Base-by-base conservation (phyloP, 108 stramenopile genomes). In the Nannochloropsis oceanica region DNA sequence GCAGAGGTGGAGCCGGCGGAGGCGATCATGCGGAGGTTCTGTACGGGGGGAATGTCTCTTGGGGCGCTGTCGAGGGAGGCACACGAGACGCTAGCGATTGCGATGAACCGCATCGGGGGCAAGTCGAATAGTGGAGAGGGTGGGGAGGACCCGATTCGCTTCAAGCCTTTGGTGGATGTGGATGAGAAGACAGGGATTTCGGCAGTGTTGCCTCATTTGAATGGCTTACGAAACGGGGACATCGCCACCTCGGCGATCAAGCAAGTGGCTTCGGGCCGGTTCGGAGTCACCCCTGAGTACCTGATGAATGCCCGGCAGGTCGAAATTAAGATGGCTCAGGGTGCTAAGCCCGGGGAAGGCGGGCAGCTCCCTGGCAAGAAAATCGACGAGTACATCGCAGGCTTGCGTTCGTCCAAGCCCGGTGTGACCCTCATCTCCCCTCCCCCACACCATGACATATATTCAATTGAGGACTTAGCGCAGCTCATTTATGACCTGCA, bases 281-380 rank as follows among this genome's bases (percentile, higher is more conserved):
- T 90, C 83, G 89, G 87, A 18, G 89, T 90, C 44, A 90, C 89
- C 44, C 89, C 89, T 12, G 85, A 90, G 85, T 90, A 90, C 88
- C 89, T 90, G 44, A 86, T 88, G 26, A 88, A 88, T 18, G 89
- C 88, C 12, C n/a, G 86, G 59, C 88, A 89, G 86, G 81, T 88
- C 43, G 86, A 90, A 83, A 90, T 90, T 42, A 87, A 87, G 89
- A 87, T 90, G 82, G 86, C 85, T 14, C 87, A 90, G 85, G 89
- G 89, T n/a, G 89, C 89, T 1, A 90, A 90, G 84, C 89, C 89
- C 22, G 89, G 89, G 12, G 89, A 90, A 73, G 89, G 89, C n/a
- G 89, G 89, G 12, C 89, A 90, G 86, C 87, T 90, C 44, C 87
- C 87, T 34, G 87, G 87, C n/a, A 26, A 83, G 44, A 87, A 88